These are phyloP conservation scores for Phytopythium helicoides DNA, from an alignment of 352 stramenopile species.

Conservation along the genomic window DNA sequence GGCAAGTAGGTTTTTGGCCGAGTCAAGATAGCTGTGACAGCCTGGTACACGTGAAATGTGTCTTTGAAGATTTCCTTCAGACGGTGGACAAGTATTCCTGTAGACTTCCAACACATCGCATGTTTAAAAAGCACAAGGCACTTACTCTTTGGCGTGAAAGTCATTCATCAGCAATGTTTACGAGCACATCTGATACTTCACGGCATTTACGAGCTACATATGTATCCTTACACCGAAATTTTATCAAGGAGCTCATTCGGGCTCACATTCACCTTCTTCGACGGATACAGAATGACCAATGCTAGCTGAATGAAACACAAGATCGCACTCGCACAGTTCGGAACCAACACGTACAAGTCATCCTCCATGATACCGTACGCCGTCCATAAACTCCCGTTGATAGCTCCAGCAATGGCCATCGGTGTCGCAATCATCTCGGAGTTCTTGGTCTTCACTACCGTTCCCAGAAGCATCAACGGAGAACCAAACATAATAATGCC, in stretches of 20 bases:
- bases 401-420: constrained; percentile 21
- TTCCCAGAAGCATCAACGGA: constrained; percentile 19
- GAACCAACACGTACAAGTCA: constrained; percentile 28
- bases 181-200: too few species aligned
- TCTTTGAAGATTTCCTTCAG: too few species aligned
- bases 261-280: constrained; percentile 5
- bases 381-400: constrained; percentile 24
- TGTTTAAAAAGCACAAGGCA: too few species aligned
- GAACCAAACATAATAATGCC: constrained; percentile 25
- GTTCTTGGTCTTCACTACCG: constrained; percentile 21
- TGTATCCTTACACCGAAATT: too few species aligned
- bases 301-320: constrained; percentile 24
- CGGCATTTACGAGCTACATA: too few species aligned
- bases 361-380: constrained; percentile 23
- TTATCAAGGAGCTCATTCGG: constrained; percentile 17
- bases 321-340: constrained; percentile 18
- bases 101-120: too few species aligned
- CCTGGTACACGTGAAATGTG: too few species aligned
- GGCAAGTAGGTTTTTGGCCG: too few species aligned
- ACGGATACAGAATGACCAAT: constrained; percentile 19
- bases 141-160: too few species aligned
- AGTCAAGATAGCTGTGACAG: too few species aligned
- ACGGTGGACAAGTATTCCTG: too few species aligned
- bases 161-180: too few species aligned
- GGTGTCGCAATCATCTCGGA: constrained; percentile 23